Conservation (phyloP, 2,329 filamentous ascomycete species). For the Paecilomyces sp. region DNA sequence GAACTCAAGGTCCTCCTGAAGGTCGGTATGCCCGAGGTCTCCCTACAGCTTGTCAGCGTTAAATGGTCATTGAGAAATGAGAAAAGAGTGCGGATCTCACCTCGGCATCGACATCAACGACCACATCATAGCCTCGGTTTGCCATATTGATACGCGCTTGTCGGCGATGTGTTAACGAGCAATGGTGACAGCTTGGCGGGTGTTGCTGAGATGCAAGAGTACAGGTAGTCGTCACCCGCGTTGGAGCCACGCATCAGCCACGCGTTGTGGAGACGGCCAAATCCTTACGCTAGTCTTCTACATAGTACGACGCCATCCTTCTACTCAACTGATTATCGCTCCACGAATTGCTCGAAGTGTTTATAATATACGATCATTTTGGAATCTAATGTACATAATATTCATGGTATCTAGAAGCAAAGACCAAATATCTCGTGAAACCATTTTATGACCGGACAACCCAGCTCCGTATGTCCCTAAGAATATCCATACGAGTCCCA, state of each 20-base stretch:
- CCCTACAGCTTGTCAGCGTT: conserved; percentile 50
- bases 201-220: background rate
- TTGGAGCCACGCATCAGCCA: conserved; percentile 22
- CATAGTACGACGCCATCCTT: background rate
- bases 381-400: background rate
- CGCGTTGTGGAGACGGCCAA: conserved; percentile 3
- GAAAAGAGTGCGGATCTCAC: conserved; percentile 41
- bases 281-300: background rate
- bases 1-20: conserved; percentile 98
- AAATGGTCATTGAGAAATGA: background rate
- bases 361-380: background rate
- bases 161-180: background rate
- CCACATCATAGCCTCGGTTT: conserved; percentile 89
- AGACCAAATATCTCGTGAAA: background rate
- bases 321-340: background rate
- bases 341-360: background rate
- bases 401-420: background rate
- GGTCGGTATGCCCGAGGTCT: conserved; percentile 94
- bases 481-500: background rate
- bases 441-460: background rate
- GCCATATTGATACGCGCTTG: conserved; percentile 52
- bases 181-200: background rate
- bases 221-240: conserved; percentile 1
- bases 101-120: conserved; percentile 96
- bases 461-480: background rate